Base-by-base conservation (phyloP, 768 basidiomycete genomes). In the Plicaturopsis crispa region DNA sequence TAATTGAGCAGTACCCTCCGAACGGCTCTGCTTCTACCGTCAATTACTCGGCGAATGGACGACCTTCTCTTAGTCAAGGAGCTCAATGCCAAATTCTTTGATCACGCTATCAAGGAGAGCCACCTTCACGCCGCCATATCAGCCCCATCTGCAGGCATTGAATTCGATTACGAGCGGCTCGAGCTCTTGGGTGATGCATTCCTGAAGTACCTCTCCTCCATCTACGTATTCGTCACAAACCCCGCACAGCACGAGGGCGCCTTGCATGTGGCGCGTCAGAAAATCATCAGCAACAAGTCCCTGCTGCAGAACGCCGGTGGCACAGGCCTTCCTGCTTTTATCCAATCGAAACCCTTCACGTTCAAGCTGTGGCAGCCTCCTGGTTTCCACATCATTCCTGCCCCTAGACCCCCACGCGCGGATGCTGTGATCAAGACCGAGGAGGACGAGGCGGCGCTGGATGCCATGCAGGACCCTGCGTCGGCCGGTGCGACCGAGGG, bases 171-270 rank as follows among this genome's bases (percentile, higher is more conserved):
- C 56, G 86, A 93, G 59, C 77, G 89, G 24, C 61, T 90, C 33
- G 90, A 91, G 55, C 66, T 90, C 35, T 69, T 91, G 12, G 88
- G 89, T 21, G 90, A 92, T 57, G 75, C 86, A 17, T 86, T 85
- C 54, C 62, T 93, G 44, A 93, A 93, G 57, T 82, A 81, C 50
- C 56, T 90, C 33, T 68, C 78, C 5, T 81, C 86, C 8, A 65
- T 80, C 41, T 84, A 84, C 53, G 69, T 83, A 21, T 89, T 83
- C 50, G 82, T 82, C 32, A 73, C 72, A 19, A 69, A 78, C 48
- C 83, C 86, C 4, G 61, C 66, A 7, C 63, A 69, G 31, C 69
- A 69, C 45, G 87, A 89, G 56, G 79, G 83, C 4, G 67, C 69
- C 8, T 54, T 93, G 38, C 86, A 90, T 49, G 52, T 66, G 16